Base-by-base conservation (phyloP, 2,329 filamentous ascomycete species). In the Raffaelea arxii region DNA sequence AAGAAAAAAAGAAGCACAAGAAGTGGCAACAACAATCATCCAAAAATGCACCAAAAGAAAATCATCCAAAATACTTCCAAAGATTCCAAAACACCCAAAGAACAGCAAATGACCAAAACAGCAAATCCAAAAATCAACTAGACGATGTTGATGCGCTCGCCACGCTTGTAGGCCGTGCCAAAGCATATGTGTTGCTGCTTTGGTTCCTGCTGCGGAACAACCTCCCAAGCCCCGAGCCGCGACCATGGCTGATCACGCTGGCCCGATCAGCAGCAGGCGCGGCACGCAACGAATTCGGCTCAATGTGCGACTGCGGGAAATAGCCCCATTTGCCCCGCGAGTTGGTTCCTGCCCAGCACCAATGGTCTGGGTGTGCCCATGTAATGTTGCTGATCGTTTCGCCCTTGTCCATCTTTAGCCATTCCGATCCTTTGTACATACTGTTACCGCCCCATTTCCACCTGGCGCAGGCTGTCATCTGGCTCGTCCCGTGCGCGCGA, bases 301-400 rank as follows among this genome's bases (percentile, higher is more conserved):
- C 70, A 37, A 77, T 60, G 51, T 73, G 72, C 3, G 65, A 67
- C 50, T 68, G 64, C 16, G 71, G 72, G 56, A 78, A 77, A 43
- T 77, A 65, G 23, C 74, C 74, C 62, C 65, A 70, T 58, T 69
- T 73, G 4, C 73, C 72, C 49, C 70, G 74, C 32, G 68, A 54
- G 48, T 74, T 77, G 16, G 62, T 71, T 2, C 74, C 74, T 1
- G 68, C 69, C 74, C 74, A 78, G 57, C 73, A 78, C 74, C 74
- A 78, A 49, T 74, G 70, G 12, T 71, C 68, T 21, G 64, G 59
- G 47, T 71, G 22, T 16, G 65, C 3, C 64, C 72, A 78, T 46
- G 62, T 64, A 25, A 78, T 86, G 61, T 80, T 86, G 53, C 72
- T 79, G 18, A 84, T 81, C 3, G 71, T 66, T 47, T 86, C 82